These are phyloP conservation scores for Ceratocystis cacaofunesta DNA, from an alignment of 2,329 filamentous ascomycete species.

Conservation along the genomic window DNA sequence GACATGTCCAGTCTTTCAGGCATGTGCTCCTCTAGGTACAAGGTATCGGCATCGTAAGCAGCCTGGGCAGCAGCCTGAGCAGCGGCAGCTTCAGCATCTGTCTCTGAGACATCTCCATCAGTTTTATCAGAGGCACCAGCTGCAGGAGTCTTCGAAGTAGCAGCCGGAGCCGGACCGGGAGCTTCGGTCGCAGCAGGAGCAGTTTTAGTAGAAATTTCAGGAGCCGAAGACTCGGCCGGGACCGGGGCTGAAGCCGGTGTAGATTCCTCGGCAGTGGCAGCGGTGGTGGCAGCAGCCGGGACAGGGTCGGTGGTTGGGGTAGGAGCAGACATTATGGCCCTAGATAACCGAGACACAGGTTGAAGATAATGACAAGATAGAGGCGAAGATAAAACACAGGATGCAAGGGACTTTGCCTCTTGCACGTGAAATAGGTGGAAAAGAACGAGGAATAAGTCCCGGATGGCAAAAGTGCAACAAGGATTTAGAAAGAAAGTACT, in stretches of 20 bases:
- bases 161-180: not conserved
- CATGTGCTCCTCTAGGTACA: constrained; percentile 17
- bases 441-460: no score
- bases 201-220: not conserved
- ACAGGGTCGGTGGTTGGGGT: not conserved
- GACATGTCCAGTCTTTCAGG: constrained; percentile 15
- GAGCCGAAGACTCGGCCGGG: not conserved
- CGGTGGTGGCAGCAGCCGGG: not conserved
- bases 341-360: not conserved
- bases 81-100: not conserved
- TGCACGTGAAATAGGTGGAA: no score
- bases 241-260: not conserved
- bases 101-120: not conserved
- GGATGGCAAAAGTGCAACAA: no score
- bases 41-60: constrained; percentile 14
- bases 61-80: not conserved
- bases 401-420: not conserved
- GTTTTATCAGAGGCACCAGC: no score
- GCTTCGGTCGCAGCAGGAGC: not conserved
- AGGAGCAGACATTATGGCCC: not conserved
- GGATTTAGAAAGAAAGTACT: no score
- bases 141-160: not conserved
- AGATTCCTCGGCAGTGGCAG: not conserved
- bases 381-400: not conserved
- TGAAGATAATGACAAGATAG: not conserved